Base-by-base conservation (phyloP, 352 stramenopile genomes). In the Phytophthora constricta region DNA sequence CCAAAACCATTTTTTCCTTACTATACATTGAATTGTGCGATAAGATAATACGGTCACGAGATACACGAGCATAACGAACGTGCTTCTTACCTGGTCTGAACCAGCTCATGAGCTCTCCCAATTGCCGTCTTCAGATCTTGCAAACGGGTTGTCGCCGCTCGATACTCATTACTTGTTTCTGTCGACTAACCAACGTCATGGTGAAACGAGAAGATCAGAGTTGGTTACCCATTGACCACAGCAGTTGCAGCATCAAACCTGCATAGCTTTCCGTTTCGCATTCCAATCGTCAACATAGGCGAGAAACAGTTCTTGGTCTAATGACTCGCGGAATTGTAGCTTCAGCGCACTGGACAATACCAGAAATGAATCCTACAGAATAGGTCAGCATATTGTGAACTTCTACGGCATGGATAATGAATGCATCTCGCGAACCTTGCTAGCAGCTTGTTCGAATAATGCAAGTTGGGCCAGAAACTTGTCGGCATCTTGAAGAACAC, bases 241-340 rank as follows among this genome's bases (percentile, higher is more conserved):
- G 9, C 1, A 47, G 8, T 7, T 33, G 31, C 4, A 37, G 25
- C 16, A 19, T 22, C 41, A n/a, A 51, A 84, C 78, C 75, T 78
- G 54, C 23, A 80, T 27, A 16, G 50, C 41, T 3, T 60, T 49
- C 13, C 54, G 48, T 49, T 80, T 80, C 39, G 63, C 43, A 8
- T 46, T 74, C 80, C 74, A 88, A 48, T 91, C 82, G 14, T 73
- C 45, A 7, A 84, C 50, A 45, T 91, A 87, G 7, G 80, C 82
- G 20, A 73, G 63, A 46, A 91, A 89, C 11, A 91, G 54, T 41
- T 91, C 80, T 41, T 84, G 69, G 31, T 91, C 82, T 19, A 91
- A 47, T 3, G 58, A 70, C 17, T 84, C 74, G 11, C 69, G 54
- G 23, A 89, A 91, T 50, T 89, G 74, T 27, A 91, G 47, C 65